Base-by-base conservation (phyloP, 2,329 filamentous ascomycete species). In the Aspergillus fumigatus region DNA sequence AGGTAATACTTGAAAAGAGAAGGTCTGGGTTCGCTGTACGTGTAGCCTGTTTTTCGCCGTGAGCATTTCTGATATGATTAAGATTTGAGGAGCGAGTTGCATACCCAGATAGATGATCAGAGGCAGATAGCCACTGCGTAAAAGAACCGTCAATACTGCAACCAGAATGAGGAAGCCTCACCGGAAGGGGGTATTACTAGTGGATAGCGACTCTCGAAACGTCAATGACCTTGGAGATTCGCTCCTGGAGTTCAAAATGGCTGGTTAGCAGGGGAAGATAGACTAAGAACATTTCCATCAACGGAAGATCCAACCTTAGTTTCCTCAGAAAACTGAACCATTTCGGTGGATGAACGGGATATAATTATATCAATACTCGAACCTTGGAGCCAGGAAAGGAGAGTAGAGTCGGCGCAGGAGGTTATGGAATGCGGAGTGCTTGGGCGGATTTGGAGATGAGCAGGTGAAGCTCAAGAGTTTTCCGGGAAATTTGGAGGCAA, bases 151-250 rank as follows among this genome's bases (percentile, higher is more conserved):
- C 56, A 67, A 64, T 62, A 52, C 55, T 53, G 48, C 29, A 53
- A 51, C 21, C 27, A 53, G n/a, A 51, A 40, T 27, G 26, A 23
- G 26, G 7, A 23, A 19, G 6, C 17, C 14, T 52, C 21, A 38
- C n/a, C 38, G 7, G 5, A 38, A 41, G 4, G 45, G 52, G 17
- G 38, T 73, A 88, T 65, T 85, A 95, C 91, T 97, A 99, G 81
- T 99, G 94, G 72, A 99, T 89, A 58, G 90, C 92, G 69, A 97
- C 88, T 70, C 92, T 87, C 61, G 92, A 94, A 75, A 97, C 81
- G 77, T 97, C 94, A 75, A 99, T 94, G 80, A 97, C 84, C 82
- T 92, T 93, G 71, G 90, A 88, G 78, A 99, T 96, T 82, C 94
- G 92, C 88, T 99, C 94, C 93, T 97, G 68, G 29, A 52, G 21